Conservation (phyloP, 169 alveolate species). For the Pseudocohnilembus persalinus region DNA sequence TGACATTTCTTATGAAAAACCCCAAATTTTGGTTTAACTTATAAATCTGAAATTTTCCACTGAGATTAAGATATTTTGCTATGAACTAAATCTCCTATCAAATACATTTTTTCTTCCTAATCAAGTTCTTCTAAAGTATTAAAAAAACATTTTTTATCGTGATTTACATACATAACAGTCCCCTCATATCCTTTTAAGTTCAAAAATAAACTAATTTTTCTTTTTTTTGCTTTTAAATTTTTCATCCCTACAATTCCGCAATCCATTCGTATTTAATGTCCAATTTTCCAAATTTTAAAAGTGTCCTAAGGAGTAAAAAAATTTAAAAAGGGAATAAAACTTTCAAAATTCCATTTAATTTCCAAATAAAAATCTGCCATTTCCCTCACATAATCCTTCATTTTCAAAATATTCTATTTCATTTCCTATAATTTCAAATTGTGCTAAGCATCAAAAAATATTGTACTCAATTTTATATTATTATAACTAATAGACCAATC, state of each 20-base stretch:
- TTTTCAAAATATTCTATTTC: background rate
- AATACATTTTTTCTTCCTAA: slow-evolving; percentile 1
- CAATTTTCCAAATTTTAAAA: slow-evolving; percentile 36
- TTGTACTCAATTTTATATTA: slow-evolving; percentile 1
- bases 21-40: background rate
- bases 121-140: slow-evolving; percentile 5
- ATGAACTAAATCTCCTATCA: background rate
- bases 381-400: background rate
- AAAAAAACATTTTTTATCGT: background rate
- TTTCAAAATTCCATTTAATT: slow-evolving; percentile 39
- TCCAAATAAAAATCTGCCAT: slow-evolving; percentile 38
- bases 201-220: slow-evolving; percentile 28
- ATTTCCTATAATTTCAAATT: background rate
- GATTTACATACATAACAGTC: background rate
- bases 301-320: slow-evolving; percentile 41
- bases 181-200: background rate
- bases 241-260: slow-evolving; percentile 40
- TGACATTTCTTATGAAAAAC: background rate
- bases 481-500: background rate
- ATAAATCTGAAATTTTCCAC: background rate
- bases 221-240: slow-evolving; percentile 30
- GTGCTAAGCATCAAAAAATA: background rate
- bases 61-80: background rate
- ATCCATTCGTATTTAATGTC: slow-evolving; percentile 25
- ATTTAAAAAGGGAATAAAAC: slow-evolving; percentile 37